These are phyloP conservation scores for Curvularia lunata DNA, from an alignment of 2,329 filamentous ascomycete species.

Conservation along the genomic window DNA sequence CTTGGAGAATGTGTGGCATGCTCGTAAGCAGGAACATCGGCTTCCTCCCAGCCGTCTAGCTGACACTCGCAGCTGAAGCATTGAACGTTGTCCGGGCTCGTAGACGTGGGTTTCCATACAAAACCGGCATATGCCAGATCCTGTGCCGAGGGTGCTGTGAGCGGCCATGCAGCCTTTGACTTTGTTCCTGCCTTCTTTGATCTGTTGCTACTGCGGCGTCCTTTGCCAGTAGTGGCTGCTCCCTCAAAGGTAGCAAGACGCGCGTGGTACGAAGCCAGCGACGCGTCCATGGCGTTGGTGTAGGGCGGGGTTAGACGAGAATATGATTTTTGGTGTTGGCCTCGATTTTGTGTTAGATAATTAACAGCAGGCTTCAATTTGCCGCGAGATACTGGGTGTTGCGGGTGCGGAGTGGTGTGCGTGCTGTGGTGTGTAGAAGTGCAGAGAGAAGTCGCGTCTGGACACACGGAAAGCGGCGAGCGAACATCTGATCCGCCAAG, in stretches of 20 bases:
- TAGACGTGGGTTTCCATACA: conserved; percentile 78
- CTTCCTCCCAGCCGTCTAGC: conserved; percentile 89
- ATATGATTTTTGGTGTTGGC: neutral
- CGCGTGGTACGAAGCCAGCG: conserved; percentile 70
- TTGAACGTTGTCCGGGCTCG: conserved; percentile 82
- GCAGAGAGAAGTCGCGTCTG: conserved; percentile 22
- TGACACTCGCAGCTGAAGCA: conserved; percentile 87
- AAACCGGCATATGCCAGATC: conserved; percentile 91
- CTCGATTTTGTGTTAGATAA: conserved; percentile 1
- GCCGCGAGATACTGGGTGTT: conserved; percentile 5
- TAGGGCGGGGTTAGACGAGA: neutral
- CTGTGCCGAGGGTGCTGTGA: conserved; percentile 68
- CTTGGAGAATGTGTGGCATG: conserved; percentile 81
- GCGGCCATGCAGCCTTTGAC: conserved; percentile 70
- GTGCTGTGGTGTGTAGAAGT: conserved; percentile 7
- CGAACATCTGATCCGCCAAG: conserved; percentile 23
- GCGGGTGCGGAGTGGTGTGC: conserved; percentile 9
- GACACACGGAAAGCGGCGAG: conserved; percentile 12
- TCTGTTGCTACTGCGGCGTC: conserved; percentile 72
- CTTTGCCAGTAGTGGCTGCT: conserved; percentile 65
- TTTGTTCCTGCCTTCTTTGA: conserved; percentile 59
- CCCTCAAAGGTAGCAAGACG: conserved; percentile 80
- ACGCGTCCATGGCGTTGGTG: conserved; percentile 34
- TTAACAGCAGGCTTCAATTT: neutral
- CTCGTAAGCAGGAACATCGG: conserved; percentile 82